Evolutionary conservation across 495 filamentous ascomycete genomes (phyloP).

Genomic region (Antarctomyces pellizariae): DNA sequence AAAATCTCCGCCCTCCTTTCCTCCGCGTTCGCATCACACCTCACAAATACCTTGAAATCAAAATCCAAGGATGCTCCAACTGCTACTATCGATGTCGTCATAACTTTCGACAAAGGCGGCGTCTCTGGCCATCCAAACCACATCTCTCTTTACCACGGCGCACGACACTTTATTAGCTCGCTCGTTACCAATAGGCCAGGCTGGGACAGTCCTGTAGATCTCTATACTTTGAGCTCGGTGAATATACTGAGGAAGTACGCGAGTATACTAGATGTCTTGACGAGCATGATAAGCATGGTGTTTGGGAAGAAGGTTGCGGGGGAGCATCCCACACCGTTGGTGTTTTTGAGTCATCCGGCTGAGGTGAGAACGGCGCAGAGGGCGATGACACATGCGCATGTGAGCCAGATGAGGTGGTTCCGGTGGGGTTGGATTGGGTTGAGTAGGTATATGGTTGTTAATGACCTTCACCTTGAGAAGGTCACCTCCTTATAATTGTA

Average conservation of each 20-base stretch:
- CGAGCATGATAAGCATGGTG: slow-evolving; percentile 30
- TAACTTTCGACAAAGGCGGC: slow-evolving; percentile 70
- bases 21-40: slow-evolving; percentile 41
- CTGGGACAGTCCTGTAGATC: slow-evolving; percentile 46
- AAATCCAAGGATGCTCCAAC: slow-evolving; percentile 20
- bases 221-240: slow-evolving; percentile 63
- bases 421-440: slow-evolving; percentile 85
- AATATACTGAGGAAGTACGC: slow-evolving; percentile 57
- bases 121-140: slow-evolving; percentile 83
- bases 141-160: slow-evolving; percentile 63
- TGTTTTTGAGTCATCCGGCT: slow-evolving; percentile 43
- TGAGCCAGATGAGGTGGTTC: slow-evolving; percentile 98
- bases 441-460: slow-evolving; percentile 86
- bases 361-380: slow-evolving; percentile 44
- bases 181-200: slow-evolving; percentile 39
- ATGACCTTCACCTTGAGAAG: slow-evolving; percentile 55
- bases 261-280: slow-evolving; percentile 44
- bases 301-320: slow-evolving; percentile 16
- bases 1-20: slow-evolving; percentile 45
- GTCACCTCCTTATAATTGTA: too few relatives aligned
- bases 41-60: slow-evolving; percentile 15
- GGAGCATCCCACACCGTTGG: slow-evolving; percentile 24
- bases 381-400: slow-evolving; percentile 73
- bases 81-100: slow-evolving; percentile 51
- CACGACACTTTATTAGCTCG: slow-evolving; percentile 38